Base-by-base conservation (phyloP, 106 monocot genomes). In the Dendrobium nobile region DNA sequence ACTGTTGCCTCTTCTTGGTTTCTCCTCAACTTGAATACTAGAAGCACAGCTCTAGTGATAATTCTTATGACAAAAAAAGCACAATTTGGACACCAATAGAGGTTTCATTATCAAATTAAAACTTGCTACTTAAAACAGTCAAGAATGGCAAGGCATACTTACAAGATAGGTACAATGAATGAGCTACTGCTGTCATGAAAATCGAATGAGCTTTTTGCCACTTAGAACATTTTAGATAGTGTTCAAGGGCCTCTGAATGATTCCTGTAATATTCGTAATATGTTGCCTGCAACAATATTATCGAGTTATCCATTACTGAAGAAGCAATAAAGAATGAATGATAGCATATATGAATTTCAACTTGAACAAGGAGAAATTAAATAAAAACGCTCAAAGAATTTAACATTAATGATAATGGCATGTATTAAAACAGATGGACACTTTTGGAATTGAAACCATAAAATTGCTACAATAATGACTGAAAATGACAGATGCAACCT, bases 161-260 rank as follows among this genome's bases (percentile, higher is more conserved):
- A 99, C 98, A 89, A 78, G 92, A 85, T 74, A 93, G 75, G 88
- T 93, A 99, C 76, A 93, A 91, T 51, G 88, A 79, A 90, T 92
- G 98, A 41, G 91, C 92, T 28, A 91, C 88, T 61, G 89, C 86
- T 79, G 88, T 90, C 91, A 99, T 86, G 77, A 95, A 99, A 73
- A 93, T 88, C 47, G 85, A 88, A 77, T 99, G 98, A 82, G 98
- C 91, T 77, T 91, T 95, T 72, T 91, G 91, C 98, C 98, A 99
- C 70, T 90, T 93, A 47, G 68, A 87, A 78, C 93, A 95, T 80
- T 91, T 67, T 78, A 99, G 88, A 79, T 87, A 95, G 91, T 99
- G 89, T 75, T 95, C 91, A 44, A 99, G 85, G 67, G 98, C 93
- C 45, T 80, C 84, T 73, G 79, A 79, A 75, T 88, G 77, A 89